Conservation (phyloP, 2,329 filamentous ascomycete genomes). For the Gaeumannomyces sp. region DNA sequence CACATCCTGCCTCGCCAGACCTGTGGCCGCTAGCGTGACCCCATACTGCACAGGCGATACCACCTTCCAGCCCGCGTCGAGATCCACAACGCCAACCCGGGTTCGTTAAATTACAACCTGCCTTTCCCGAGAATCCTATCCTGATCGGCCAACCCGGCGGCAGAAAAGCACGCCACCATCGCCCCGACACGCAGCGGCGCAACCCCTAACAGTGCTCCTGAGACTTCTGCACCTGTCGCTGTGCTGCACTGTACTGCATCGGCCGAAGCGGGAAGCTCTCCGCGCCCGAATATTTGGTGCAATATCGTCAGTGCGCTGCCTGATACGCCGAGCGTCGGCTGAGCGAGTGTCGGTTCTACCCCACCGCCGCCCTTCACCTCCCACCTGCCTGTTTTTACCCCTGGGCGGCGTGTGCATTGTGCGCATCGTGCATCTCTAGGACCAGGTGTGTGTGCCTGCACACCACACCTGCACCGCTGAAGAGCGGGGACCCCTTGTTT, state of each 20-base stretch:
- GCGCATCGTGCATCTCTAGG: background rate
- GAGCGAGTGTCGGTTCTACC: background rate
- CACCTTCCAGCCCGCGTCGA: background rate
- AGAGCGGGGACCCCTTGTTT: background rate
- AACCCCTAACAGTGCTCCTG: background rate
- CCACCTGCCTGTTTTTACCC: background rate
- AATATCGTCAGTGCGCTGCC: background rate
- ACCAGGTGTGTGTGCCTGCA: background rate
- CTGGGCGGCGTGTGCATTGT: background rate
- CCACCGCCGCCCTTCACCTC: too few species aligned
- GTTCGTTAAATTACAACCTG: background rate
- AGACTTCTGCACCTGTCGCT: background rate
- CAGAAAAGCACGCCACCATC: background rate
- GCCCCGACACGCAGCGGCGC: too few species aligned
- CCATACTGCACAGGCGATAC: background rate
- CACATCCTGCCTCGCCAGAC: background rate
- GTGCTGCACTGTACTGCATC: background rate
- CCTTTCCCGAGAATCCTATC: background rate
- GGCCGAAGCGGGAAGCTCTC: background rate
- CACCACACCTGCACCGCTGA: background rate
- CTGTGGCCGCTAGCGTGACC: background rate
- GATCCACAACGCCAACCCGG: background rate
- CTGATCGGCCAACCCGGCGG: background rate
- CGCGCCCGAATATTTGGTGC: background rate
- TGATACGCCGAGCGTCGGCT: background rate